Evolutionary conservation across 805 yeast genomes (phyloP), one percentile per base, ranked within the genome.

Genomic region (Candida sakaeoensis): DNA sequence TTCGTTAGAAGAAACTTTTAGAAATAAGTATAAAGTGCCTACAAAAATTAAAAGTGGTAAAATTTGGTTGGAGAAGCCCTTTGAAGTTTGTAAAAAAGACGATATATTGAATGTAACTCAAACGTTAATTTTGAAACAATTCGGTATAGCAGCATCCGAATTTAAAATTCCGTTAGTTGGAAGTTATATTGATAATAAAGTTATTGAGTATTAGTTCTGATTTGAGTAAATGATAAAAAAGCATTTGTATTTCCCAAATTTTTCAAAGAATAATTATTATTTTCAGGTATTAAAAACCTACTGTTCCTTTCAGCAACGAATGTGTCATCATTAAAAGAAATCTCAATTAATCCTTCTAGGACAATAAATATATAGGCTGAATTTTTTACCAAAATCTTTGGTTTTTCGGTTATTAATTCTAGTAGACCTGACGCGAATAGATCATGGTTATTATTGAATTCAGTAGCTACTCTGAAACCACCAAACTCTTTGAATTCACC

Each of bases 131-230:
- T 74, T 93, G 61, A 93, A 93, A 66, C 93, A 87, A 52, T 95
- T 93, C 62, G 99, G 99, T 55, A 79, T 95, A 42, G 97, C 97
- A 9, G 88, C 89, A 41, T 76, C 96, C 33, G 89, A 86, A 58
- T 93, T 91, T 67, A 87, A 81, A 63, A 95, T 93, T 38, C 75
- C 79, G 52, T 67, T 85, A 47, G 65, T 80, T 51, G 96, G 93
- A 14, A 86, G 75, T 61, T 91, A 85, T 58, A 22, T 25, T 21
- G 41, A 38, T 25, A 31, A 23, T 22, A 27, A 31, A 16, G 32
- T 28, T 8, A 22, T 22, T 37, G 26, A 27, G 5, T 27, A 36
- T 36, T 36, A 36, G 36, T 39, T 33, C 51, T 43, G 17, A 46
- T 46, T 54, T 88, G 95, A 1, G 85, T 89, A 53, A 86, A 88